Evolutionary conservation across 2,329 filamentous ascomycete genomes (phyloP).

Genomic region (Fusarium proliferatum): DNA sequence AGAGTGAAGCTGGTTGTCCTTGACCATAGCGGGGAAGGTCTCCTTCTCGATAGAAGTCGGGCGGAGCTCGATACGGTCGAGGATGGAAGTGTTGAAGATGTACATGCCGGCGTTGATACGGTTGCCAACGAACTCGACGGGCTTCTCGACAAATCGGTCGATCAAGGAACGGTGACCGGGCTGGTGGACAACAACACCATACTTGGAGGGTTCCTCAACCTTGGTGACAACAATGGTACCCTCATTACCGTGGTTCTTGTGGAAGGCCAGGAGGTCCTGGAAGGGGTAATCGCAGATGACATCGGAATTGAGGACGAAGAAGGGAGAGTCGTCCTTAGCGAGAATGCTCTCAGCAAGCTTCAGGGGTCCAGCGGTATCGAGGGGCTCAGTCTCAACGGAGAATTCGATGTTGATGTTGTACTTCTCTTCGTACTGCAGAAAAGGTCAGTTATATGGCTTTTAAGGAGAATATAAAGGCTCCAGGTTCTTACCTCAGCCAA

Average conservation of each 20-base stretch:
- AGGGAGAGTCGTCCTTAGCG: constrained; percentile 91
- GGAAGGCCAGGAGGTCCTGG: constrained; percentile 87
- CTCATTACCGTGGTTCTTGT: constrained; percentile 92
- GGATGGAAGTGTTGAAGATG: constrained; percentile 92
- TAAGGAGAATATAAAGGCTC: not conserved
- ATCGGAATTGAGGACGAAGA: constrained; percentile 98
- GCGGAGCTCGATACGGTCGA: constrained; percentile 92
- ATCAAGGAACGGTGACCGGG: constrained; percentile 90
- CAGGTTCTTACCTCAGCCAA: constrained; percentile 77
- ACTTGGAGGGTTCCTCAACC: constrained; percentile 98
- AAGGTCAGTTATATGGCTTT: constrained; percentile 12
- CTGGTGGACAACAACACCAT: constrained; percentile 98
- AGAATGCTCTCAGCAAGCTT: constrained; percentile 95
- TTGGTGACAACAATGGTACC: constrained; percentile 99
- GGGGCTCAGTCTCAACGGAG: constrained; percentile 94
- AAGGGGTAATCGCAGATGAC: constrained; percentile 99
- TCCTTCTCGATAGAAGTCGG: constrained; percentile 99
- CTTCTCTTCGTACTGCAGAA: constrained; percentile 80
- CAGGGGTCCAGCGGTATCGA: constrained; percentile 93
- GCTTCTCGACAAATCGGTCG: constrained; percentile 99
- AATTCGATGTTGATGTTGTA: constrained; percentile 97
- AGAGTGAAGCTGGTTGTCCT: constrained; percentile 90
- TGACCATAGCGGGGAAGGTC: constrained; percentile 94
- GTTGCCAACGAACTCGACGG: constrained; percentile 98
- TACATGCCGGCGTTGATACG: constrained; percentile 99